Evolutionary conservation across 2,329 filamentous ascomycete genomes (phyloP), one percentile per base, ranked within the genome.

Genomic region (Aspergillus brasiliensis): DNA sequence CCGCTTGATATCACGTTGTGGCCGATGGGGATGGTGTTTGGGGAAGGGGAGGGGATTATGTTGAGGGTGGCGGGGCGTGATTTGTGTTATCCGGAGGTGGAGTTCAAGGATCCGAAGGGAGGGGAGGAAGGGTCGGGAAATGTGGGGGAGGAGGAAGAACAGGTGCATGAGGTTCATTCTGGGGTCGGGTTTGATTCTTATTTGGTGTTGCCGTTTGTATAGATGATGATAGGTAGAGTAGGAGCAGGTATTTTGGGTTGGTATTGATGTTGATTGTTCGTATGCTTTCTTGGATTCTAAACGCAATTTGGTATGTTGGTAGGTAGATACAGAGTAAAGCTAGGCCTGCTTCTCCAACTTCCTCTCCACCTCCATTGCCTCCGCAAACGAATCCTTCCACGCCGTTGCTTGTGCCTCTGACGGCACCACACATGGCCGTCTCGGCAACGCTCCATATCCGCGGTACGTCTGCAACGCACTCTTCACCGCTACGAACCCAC

Each of bases 401-500:
- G 68, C 72, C 5, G 67, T 64, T 3, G 70, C 71, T 27, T 71
- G 72, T 58, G 70, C 65, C 37, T 62, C 63, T 34, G 74, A 78
- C 2, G 83, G 82, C 59, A 78, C 76, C 37, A 83, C 82, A 59
- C 84, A 81, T 2, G 91, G 91, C 68, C 84, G 82, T 61, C 92
- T 84, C 5, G 91, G 90, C 73, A 87, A 86, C 3, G 89, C 90
- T 27, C 91, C 91, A 73, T 96, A 96, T 51, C 91, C 91, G 72
- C 86, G 92, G 75, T 92, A 92, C 66, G 81, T 86, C 80, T 95
- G 87, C 68, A 96, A 88, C 10, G 89, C 91, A 66, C 85, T 86
- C 83, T 96, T 96, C 21, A 92, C 95, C n/a, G 91, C 91, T 1
- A 91, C 88, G 68, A 95, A 92, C 48, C 90, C 90, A 0, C 89